These are phyloP conservation scores for Citrus maxima DNA, from an alignment of 345 rosid species.

Conservation along the genomic window DNA sequence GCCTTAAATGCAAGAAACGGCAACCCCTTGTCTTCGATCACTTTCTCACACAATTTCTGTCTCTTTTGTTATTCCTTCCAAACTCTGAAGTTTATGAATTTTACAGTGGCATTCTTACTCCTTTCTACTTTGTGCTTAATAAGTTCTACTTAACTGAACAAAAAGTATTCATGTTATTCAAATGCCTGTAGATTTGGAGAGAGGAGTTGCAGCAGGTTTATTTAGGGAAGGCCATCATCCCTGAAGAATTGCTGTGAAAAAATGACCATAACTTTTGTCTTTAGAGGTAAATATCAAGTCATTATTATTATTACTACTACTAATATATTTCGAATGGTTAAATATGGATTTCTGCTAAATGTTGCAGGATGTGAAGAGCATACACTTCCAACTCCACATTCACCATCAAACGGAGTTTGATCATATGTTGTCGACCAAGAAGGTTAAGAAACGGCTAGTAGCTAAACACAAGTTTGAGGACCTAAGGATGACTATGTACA, in stretches of 20 bases:
- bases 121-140: neutral
- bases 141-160: neutral
- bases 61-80: neutral
- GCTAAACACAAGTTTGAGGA: neutral
- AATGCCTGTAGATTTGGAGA: constrained; percentile 71
- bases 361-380: constrained; percentile 12
- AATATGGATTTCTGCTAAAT: neutral
- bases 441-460: neutral
- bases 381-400: neutral
- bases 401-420: neutral
- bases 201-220: constrained; percentile 92
- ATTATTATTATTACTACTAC: neutral
- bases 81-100: neutral
- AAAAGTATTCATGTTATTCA: neutral
- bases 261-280: neutral
- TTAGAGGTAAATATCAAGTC: constrained; percentile 23
- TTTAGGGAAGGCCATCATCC: constrained; percentile 51
- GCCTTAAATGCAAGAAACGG: neutral
- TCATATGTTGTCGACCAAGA: neutral
- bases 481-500: neutral
- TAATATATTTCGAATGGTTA: neutral
- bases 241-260: constrained; percentile 33
- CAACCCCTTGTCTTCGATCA: neutral
- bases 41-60: neutral
- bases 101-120: neutral